phyloP scores from a whole-genome alignment of 768 basidiomycete species.

The Lentinula aciculospora region DNA sequence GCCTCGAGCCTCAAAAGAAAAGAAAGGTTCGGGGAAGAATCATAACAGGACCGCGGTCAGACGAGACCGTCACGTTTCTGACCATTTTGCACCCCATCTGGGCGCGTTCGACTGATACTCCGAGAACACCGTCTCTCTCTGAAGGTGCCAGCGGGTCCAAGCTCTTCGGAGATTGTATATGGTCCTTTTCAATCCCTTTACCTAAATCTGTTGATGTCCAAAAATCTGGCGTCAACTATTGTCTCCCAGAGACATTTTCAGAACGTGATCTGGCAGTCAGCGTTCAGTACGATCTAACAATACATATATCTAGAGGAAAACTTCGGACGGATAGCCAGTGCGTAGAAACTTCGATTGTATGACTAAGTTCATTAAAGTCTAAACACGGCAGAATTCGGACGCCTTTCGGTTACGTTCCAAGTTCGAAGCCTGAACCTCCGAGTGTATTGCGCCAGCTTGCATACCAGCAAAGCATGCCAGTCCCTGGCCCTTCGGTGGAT shows the following conservation, averaged over 20 bases:
- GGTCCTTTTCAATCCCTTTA: constrained; percentile 43
- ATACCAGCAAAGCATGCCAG: constrained; percentile 36
- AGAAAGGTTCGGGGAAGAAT: constrained; percentile 44
- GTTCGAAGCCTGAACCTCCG: constrained; percentile 35
- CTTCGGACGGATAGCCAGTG: constrained; percentile 43
- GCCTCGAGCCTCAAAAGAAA: neutral
- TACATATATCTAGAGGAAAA: constrained; percentile 40
- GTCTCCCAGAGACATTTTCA: constrained; percentile 47
- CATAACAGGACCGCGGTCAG: constrained; percentile 39
- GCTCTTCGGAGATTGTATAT: constrained; percentile 39
- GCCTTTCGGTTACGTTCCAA: constrained; percentile 48
- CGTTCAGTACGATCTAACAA: constrained; percentile 45
- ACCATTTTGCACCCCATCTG: constrained; percentile 39
- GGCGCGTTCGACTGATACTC: constrained; percentile 37
- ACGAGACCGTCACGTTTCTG: constrained; percentile 40
- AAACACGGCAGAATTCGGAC: constrained; percentile 35
- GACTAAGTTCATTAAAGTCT: neutral
- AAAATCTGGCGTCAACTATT: constrained; percentile 29
- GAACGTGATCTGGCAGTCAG: constrained; percentile 44
- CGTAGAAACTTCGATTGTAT: constrained; percentile 11
- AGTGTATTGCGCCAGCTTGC: constrained; percentile 45
- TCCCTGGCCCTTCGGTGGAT: constrained; percentile 42
- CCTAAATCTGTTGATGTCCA: constrained; percentile 36
- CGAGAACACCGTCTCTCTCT: constrained; percentile 35
- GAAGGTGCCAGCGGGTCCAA: constrained; percentile 35